Conservation (phyloP, 2,329 filamentous ascomycete genomes). For the Plectosphaerella cucumerina region DNA sequence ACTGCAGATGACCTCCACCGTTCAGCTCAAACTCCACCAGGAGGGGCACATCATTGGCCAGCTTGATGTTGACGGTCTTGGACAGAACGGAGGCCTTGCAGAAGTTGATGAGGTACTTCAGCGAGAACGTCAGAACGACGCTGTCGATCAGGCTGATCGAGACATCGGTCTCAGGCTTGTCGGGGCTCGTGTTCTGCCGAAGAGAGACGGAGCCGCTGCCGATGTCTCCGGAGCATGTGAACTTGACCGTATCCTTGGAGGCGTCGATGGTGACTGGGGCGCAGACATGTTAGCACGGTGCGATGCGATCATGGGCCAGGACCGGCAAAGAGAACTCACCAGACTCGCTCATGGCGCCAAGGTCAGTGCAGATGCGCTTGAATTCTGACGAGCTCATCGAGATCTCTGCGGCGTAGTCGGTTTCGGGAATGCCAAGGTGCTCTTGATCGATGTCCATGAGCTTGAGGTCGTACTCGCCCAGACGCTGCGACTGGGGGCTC, state of each 20-base stretch:
- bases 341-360: conserved; percentile 90
- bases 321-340: conserved; percentile 54
- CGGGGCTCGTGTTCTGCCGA: conserved; percentile 80
- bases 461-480: conserved; percentile 99
- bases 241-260: conserved; percentile 95
- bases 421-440: conserved; percentile 96
- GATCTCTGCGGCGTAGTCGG: conserved; percentile 93
- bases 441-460: conserved; percentile 99
- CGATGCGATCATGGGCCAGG: not conserved
- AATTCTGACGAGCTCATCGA: conserved; percentile 87
- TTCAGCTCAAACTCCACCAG: conserved; percentile 85
- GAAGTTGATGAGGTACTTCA: conserved; percentile 99
- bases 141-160: conserved; percentile 89
- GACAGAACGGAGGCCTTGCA: conserved; percentile 94
- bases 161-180: conserved; percentile 82
- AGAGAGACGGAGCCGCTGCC: conserved; percentile 92
- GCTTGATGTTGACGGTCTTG: conserved; percentile 78
- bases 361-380: conserved; percentile 88
- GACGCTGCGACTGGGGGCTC: conserved; percentile 78
- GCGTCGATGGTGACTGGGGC: conserved; percentile 84
- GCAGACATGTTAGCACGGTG: conserved; percentile 9
- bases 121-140: conserved; percentile 91
- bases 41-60: conserved; percentile 94
- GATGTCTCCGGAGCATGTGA: conserved; percentile 89
- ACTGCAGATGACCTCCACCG: conserved; percentile 84